phyloP scores from a whole-genome alignment of 768 basidiomycete species.

The Xerocomus potaroensis region DNA sequence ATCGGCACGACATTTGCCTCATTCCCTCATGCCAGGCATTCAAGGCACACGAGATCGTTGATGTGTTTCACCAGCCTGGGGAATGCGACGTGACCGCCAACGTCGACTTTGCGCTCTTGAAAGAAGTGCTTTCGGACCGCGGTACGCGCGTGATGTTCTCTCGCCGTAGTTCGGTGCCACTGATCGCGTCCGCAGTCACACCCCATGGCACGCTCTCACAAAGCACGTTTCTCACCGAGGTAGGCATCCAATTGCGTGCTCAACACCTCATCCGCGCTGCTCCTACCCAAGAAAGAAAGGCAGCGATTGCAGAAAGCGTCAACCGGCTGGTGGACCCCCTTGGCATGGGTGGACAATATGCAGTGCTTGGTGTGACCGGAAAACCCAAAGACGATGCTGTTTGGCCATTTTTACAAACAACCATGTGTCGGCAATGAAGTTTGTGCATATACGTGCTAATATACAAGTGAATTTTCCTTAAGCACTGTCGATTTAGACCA shows the following conservation, averaged over 20 bases:
- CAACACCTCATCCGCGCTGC: constrained; percentile 55
- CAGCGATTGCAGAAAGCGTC: constrained; percentile 56
- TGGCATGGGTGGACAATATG: constrained; percentile 89
- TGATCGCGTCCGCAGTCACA: constrained; percentile 30
- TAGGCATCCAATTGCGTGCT: constrained; percentile 71
- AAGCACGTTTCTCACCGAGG: constrained; percentile 66
- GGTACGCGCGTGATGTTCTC: constrained; percentile 47
- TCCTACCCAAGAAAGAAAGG: constrained; percentile 42
- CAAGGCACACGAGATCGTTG: constrained; percentile 78
- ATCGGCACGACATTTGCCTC: too few species aligned
- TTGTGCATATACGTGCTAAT: not conserved
- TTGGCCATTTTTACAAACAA: constrained; percentile 31
- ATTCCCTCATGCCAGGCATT: constrained; percentile 83
- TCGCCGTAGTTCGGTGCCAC: not conserved
- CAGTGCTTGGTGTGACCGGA: constrained; percentile 58
- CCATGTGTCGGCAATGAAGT: not conserved
- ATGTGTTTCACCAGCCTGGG: constrained; percentile 82
- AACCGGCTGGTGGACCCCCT: constrained; percentile 68
- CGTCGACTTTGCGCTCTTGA: constrained; percentile 89
- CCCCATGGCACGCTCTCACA: constrained; percentile 73
- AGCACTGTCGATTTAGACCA: not conserved
- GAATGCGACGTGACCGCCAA: constrained; percentile 93
- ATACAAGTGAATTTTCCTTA: not conserved
- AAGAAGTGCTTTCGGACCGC: constrained; percentile 64
- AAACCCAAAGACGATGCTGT: constrained; percentile 10